Evolutionary conservation across 2,329 filamentous ascomycete genomes (phyloP).

Genomic region (Aspergillus versicolor): DNA sequence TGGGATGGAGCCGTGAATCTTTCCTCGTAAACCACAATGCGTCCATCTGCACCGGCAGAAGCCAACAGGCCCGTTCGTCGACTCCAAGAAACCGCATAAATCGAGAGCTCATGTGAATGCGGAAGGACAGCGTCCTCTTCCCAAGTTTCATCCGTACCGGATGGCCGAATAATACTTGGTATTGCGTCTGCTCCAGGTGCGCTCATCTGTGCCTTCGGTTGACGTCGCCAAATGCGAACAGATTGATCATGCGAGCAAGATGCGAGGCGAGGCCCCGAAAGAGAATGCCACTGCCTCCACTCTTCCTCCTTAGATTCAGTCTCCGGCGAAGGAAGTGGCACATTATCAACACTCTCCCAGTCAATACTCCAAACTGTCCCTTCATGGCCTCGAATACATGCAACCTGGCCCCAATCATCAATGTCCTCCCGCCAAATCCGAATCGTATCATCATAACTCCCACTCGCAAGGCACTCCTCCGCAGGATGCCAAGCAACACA

Average conservation of each 20-base stretch:
- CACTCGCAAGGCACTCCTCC: constrained; percentile 76
- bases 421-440: constrained; percentile 85
- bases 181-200: constrained; percentile 49
- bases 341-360: constrained; percentile 53
- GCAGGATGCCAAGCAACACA: constrained; percentile 88
- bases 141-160: constrained; percentile 77
- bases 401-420: constrained; percentile 92
- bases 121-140: constrained; percentile 74
- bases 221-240: constrained; percentile 74
- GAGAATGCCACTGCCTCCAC: constrained; percentile 31
- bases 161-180: constrained; percentile 83
- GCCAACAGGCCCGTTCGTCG: constrained; percentile 71
- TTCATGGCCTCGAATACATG: constrained; percentile 73
- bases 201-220: constrained; percentile 42
- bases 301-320: constrained; percentile 8
- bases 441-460: constrained; percentile 92
- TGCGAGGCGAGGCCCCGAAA: constrained; percentile 60
- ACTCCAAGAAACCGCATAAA: constrained; percentile 88
- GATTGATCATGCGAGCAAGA: constrained; percentile 84
- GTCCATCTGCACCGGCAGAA: constrained; percentile 86
- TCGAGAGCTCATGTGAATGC: constrained; percentile 69
- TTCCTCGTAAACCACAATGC: constrained; percentile 77
- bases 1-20: constrained; percentile 31
- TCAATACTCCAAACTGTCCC: constrained; percentile 90
- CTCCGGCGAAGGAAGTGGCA: constrained; percentile 13